These are phyloP conservation scores for Teunomyces cretensis DNA, from an alignment of 805 yeast species.

Conservation along the genomic window DNA sequence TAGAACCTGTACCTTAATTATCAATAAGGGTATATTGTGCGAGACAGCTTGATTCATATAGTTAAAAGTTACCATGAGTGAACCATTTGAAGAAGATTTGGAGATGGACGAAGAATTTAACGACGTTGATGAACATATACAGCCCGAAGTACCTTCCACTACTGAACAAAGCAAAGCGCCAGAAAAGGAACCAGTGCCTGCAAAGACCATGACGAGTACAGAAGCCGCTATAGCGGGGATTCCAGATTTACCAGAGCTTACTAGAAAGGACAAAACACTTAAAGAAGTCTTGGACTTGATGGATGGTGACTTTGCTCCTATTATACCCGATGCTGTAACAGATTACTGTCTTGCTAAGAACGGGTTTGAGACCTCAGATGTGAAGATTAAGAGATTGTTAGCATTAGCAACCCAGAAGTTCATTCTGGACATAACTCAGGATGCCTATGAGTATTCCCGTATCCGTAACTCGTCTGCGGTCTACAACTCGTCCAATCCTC, in stretches of 20 bases:
- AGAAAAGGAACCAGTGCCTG: not conserved
- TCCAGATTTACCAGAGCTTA: slow-evolving; percentile 63
- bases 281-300: slow-evolving; percentile 82
- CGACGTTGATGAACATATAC: slow-evolving; percentile 16
- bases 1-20: too few relatives aligned
- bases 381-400: slow-evolving; percentile 69
- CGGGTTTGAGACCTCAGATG: slow-evolving; percentile 80
- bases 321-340: slow-evolving; percentile 91
- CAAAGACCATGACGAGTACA: not conserved
- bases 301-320: slow-evolving; percentile 86
- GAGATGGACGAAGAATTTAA: slow-evolving; percentile 25
- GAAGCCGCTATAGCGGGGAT: slow-evolving; percentile 15
- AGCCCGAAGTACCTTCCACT: not conserved
- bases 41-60: not conserved
- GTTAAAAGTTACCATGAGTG: slow-evolving; percentile 3
- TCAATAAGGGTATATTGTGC: too few relatives aligned
- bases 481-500: slow-evolving; percentile 83
- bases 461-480: slow-evolving; percentile 87
- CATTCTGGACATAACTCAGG: slow-evolving; percentile 90
- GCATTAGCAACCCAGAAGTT: slow-evolving; percentile 97
- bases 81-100: slow-evolving; percentile 9
- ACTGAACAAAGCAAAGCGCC: not conserved
- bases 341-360: slow-evolving; percentile 85
- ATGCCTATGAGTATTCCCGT: slow-evolving; percentile 93
- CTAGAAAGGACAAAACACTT: slow-evolving; percentile 77